These are phyloP conservation scores for Elsinoe necatrix DNA, from an alignment of 2,329 filamentous ascomycete species.

Conservation along the genomic window DNA sequence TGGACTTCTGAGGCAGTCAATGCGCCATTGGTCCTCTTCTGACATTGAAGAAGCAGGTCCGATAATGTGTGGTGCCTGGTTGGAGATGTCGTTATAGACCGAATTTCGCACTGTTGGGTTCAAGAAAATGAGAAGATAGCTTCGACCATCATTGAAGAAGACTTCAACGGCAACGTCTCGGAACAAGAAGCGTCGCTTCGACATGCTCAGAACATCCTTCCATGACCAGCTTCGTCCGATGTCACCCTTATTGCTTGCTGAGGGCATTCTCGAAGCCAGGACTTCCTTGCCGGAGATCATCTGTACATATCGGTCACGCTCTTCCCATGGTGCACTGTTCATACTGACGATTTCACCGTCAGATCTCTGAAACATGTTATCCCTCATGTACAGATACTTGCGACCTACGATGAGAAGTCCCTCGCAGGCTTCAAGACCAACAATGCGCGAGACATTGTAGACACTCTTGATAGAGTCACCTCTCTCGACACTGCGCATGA, in stretches of 20 bases:
- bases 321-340: constrained; percentile 83
- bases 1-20: constrained; percentile 69
- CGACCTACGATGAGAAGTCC: constrained; percentile 90
- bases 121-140: constrained; percentile 82
- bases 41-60: constrained; percentile 49
- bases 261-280: constrained; percentile 30
- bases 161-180: constrained; percentile 94
- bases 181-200: constrained; percentile 89
- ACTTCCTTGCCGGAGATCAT: constrained; percentile 77
- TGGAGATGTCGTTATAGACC: constrained; percentile 65
- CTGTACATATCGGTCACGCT: constrained; percentile 89
- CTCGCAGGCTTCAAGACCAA: constrained; percentile 87
- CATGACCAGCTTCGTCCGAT: constrained; percentile 88
- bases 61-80: constrained; percentile 68
- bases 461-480: constrained; percentile 89
- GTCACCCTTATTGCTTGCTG: constrained; percentile 47
- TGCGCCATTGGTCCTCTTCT: constrained; percentile 82
- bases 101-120: constrained; percentile 68
- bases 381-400: constrained; percentile 84
- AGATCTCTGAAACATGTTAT: constrained; percentile 89
- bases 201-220: constrained; percentile 89
- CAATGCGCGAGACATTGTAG: constrained; percentile 89
- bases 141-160: constrained; percentile 94
- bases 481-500: constrained; percentile 85
- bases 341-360: constrained; percentile 97